Evolutionary conservation across 2,329 filamentous ascomycete species (phyloP), one percentile per base, ranked within the genome.

Genomic region (Phialemoniopsis sp.): DNA sequence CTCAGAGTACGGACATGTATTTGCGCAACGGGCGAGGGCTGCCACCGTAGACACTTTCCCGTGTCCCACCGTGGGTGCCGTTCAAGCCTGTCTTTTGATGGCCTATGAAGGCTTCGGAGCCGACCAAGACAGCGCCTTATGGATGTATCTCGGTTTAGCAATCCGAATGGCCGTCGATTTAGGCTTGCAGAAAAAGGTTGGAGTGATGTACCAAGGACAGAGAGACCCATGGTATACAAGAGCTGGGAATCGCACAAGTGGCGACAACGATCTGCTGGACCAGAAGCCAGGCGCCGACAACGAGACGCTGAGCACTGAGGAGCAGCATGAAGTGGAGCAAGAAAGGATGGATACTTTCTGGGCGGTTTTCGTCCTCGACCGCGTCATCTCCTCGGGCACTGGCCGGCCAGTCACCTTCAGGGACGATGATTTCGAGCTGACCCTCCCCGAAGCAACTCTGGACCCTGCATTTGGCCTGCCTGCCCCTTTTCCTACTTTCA

Each of bases 111-210:
- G 90, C 32, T 95, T 95, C 50, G 89, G 89, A 2, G 86, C 87
- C 10, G 87, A 88, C 48, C 87, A 90, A 51, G 89, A 95, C 54
- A 94, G 88, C 57, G 87, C 88, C 1, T 62, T 95, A 7, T 95
- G 89, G 89, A 94, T 95, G 88, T 95, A 94, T 55, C 70, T 95
- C 2, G 89, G 89, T 0, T 82, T 91, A 37, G 84, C 89, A 0
- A 95, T 95, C 44, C 82, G 89, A 5, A 86, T 89, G 81, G 83
- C 84, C 1, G 79, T 88, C 42, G 86, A 90, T 54, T 66, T 95
- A 9, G 89, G 89, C 1, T 70, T 95, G 47, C 87, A 91, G 49
- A 94, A 89, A 47, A 72, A 86, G 13, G 83, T 90, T 46, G 89
- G 88, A 0, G 72, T 94, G 35, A 73, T 71, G 43, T 76, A 76